Conservation (phyloP, 768 basidiomycete species). For the Leccinum variicolor region DNA sequence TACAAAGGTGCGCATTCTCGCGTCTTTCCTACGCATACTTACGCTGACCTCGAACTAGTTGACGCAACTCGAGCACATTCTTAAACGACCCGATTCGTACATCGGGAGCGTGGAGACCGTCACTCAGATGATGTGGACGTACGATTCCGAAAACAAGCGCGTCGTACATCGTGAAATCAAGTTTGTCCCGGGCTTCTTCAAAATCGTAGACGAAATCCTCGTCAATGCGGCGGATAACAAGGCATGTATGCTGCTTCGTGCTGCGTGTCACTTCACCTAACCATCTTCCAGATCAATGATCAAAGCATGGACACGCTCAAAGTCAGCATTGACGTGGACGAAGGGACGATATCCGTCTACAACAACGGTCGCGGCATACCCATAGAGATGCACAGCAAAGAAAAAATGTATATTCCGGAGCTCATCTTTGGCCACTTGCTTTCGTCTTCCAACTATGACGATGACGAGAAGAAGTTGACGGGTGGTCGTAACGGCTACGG, state of each 20-base stretch:
- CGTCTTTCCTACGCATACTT: neutral
- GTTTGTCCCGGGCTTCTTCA: slow-evolving; percentile 97
- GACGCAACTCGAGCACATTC: slow-evolving; percentile 90
- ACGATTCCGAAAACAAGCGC: slow-evolving; percentile 76
- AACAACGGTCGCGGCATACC: slow-evolving; percentile 98
- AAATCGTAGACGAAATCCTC: slow-evolving; percentile 98
- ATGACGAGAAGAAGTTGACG: slow-evolving; percentile 97
- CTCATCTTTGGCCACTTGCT: slow-evolving; percentile 95
- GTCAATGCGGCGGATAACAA: slow-evolving; percentile 99
- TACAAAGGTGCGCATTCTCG: slow-evolving; percentile 61
- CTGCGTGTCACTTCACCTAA: neutral
- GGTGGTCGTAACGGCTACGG: slow-evolving; percentile 99
- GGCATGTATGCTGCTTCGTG: slow-evolving; percentile 43
- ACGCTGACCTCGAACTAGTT: slow-evolving; percentile 48
- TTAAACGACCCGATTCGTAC: slow-evolving; percentile 91
- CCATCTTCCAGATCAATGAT: slow-evolving; percentile 75
- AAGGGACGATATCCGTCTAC: slow-evolving; percentile 83
- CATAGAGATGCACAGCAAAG: slow-evolving; percentile 89
- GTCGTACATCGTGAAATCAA: slow-evolving; percentile 82
- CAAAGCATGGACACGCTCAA: slow-evolving; percentile 87
- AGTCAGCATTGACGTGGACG: slow-evolving; percentile 80
- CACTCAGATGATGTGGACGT: slow-evolving; percentile 91
- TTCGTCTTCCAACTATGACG: slow-evolving; percentile 96
- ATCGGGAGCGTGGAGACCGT: slow-evolving; percentile 94
- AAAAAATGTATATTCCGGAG: slow-evolving; percentile 95